Evolutionary conservation across 1,284 basidiomycete genomes (phyloP).

Genomic region (Cerrena zonata): DNA sequence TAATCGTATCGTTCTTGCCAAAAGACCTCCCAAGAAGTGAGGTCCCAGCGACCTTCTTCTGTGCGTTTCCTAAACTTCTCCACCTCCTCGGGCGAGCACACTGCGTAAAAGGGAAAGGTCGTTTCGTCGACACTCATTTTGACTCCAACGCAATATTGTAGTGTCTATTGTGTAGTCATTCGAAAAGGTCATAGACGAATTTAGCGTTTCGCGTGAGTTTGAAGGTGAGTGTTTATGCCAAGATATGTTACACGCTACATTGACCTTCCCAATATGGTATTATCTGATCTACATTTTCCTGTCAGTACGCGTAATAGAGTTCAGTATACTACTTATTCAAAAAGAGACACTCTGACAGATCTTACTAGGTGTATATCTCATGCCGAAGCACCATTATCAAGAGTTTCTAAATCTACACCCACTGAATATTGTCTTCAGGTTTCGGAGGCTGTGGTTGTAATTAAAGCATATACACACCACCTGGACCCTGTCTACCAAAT

Average conservation of each 20-base stretch:
- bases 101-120: neutral
- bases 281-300: too few relatives aligned
- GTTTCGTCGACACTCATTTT: neutral
- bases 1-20: conserved; percentile 2
- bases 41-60: neutral
- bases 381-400: too few relatives aligned
- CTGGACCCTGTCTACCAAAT: too few relatives aligned
- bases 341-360: too few relatives aligned
- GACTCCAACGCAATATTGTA: neutral
- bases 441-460: too few relatives aligned
- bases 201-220: neutral
- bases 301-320: too few relatives aligned
- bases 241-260: neutral
- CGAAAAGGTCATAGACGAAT: neutral
- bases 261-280: neutral
- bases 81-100: neutral
- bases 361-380: too few relatives aligned
- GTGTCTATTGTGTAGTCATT: neutral
- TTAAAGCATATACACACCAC: too few relatives aligned
- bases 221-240: neutral
- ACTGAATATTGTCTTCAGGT: too few relatives aligned
- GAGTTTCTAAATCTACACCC: too few relatives aligned
- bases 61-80: neutral
- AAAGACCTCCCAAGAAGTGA: neutral
- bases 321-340: too few relatives aligned